These are phyloP conservation scores for Ophidiomyces ophidiicola DNA, from an alignment of 2,329 filamentous ascomycete species.

Conservation along the genomic window DNA sequence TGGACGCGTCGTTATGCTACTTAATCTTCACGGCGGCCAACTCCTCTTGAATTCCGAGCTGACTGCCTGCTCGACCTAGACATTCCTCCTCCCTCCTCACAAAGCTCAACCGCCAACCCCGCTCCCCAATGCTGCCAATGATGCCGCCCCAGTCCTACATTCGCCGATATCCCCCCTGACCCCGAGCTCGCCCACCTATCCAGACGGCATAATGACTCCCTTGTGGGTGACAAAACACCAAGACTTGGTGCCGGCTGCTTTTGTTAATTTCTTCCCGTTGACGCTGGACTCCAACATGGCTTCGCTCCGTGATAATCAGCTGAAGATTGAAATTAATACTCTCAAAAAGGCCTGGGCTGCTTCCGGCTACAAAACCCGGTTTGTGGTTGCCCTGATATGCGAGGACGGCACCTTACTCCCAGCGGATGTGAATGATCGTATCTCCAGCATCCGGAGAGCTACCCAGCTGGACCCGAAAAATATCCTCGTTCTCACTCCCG, in stretches of 20 bases:
- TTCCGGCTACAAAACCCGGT: constrained; percentile 57
- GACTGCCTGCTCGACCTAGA: constrained; percentile 18
- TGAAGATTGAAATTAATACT: constrained; percentile 75
- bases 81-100: constrained; percentile 48
- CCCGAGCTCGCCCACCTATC: constrained; percentile 69
- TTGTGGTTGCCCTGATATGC: constrained; percentile 65
- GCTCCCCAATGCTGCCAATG: constrained; percentile 39
- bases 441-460: constrained; percentile 65
- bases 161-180: constrained; percentile 86
- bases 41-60: constrained; percentile 2
- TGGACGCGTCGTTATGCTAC: neutral
- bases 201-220: constrained; percentile 73
- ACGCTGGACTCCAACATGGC: constrained; percentile 59
- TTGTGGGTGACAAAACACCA: constrained; percentile 86
- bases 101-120: constrained; percentile 50
- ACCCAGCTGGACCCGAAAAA: constrained; percentile 72
- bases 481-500: constrained; percentile 71
- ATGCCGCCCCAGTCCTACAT: constrained; percentile 50
- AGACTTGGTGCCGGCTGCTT: constrained; percentile 64
- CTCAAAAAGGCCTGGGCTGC: constrained; percentile 53
- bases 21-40: neutral
- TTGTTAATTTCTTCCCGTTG: constrained; percentile 69
- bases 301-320: constrained; percentile 69
- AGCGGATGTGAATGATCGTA: constrained; percentile 57
- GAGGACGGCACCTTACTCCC: constrained; percentile 52